Evolutionary conservation across 1,139 yeast species (phyloP).

Genomic region (Debaryomycetaceae sp.): DNA sequence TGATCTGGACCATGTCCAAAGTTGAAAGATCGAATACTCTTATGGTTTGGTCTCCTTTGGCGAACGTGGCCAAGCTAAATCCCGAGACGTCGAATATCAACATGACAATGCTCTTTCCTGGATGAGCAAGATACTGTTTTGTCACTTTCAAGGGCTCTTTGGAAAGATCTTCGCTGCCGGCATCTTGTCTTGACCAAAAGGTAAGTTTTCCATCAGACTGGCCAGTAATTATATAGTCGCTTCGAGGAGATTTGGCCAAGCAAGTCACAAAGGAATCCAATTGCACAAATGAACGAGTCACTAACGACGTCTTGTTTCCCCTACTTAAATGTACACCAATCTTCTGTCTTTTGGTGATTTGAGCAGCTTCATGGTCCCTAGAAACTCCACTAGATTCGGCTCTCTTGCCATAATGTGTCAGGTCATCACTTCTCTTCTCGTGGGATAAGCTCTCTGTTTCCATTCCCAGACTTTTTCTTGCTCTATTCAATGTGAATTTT

Average conservation of each 20-base stretch:
- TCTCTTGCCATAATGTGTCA: too few species aligned
- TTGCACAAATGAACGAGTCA: neutral
- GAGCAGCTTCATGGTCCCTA: neutral
- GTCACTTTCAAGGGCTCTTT: slow-evolving; percentile 27
- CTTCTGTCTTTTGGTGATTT: neutral
- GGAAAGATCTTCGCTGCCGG: slow-evolving; percentile 1
- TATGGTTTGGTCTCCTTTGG: slow-evolving; percentile 22
- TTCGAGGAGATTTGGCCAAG: slow-evolving; percentile 4
- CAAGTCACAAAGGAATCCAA: slow-evolving; percentile 4
- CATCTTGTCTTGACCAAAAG: slow-evolving; percentile 30
- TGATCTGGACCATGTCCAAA: slow-evolving; percentile 39
- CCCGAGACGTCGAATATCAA: slow-evolving; percentile 11
- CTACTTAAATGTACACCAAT: neutral
- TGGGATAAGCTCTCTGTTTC: too few species aligned
- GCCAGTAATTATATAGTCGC: slow-evolving; percentile 26
- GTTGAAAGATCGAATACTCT: slow-evolving; percentile 38
- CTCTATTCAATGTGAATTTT: too few species aligned
- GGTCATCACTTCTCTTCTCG: too few species aligned
- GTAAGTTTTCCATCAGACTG: slow-evolving; percentile 39
- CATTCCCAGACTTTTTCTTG: too few species aligned
- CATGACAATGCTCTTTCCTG: slow-evolving; percentile 9
- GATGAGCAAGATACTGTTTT: slow-evolving; percentile 33
- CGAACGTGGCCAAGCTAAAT: slow-evolving; percentile 26
- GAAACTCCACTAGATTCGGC: too few species aligned
- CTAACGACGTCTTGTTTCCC: neutral